These are phyloP conservation scores for Teunomyces cretensis DNA, from an alignment of 805 yeast species.

Conservation along the genomic window DNA sequence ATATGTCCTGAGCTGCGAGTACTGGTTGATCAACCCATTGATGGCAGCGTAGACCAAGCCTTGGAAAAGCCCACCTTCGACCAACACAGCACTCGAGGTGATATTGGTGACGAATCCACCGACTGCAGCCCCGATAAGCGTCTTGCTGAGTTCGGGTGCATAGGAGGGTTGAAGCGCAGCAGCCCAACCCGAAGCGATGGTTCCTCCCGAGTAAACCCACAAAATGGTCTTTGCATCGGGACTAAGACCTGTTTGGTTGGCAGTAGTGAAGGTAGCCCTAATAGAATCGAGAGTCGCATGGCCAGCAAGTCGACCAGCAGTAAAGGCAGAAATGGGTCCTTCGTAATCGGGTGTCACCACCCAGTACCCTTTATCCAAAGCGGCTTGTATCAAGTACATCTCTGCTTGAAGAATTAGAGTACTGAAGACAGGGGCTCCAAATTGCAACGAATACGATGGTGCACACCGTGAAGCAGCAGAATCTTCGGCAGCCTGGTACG, in stretches of 20 bases:
- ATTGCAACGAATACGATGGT: constrained; percentile 16
- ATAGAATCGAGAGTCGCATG: constrained; percentile 19
- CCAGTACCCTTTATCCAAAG: constrained; percentile 19
- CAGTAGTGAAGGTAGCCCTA: constrained; percentile 15
- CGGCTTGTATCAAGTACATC: constrained; percentile 13
- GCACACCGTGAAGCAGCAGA: constrained; percentile 19
- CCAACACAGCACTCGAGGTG: constrained; percentile 21
- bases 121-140: constrained; percentile 28
- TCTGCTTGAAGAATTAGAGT: constrained; percentile 14
- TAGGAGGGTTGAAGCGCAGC: constrained; percentile 21
- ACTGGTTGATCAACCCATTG: constrained; percentile 21
- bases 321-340: constrained; percentile 19
- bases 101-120: constrained; percentile 38
- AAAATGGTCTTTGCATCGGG: constrained; percentile 14
- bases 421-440: constrained; percentile 7
- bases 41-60: constrained; percentile 31
- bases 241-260: constrained; percentile 13
- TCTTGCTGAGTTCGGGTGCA: constrained; percentile 19
- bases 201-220: constrained; percentile 29
- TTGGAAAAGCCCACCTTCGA: constrained; percentile 25
- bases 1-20: not conserved
- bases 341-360: constrained; percentile 21
- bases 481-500: constrained; percentile 22
- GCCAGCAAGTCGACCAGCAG: constrained; percentile 20
- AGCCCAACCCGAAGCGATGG: constrained; percentile 25